These are phyloP conservation scores for Aspergillus hortae DNA, from an alignment of 2,329 filamentous ascomycete species.

Conservation along the genomic window DNA sequence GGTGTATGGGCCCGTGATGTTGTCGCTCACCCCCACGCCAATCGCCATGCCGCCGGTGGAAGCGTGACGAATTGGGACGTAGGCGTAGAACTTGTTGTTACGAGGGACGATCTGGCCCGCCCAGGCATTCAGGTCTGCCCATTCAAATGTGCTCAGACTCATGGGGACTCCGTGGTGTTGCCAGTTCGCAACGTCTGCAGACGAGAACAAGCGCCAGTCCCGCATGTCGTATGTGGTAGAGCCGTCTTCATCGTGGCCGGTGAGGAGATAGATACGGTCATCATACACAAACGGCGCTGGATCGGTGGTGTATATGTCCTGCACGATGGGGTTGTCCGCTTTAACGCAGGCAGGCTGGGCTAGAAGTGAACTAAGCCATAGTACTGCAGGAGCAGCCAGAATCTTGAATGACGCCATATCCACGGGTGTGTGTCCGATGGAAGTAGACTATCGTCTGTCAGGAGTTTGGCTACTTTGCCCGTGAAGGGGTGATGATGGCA, in stretches of 20 bases:
- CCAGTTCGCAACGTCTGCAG: slow-evolving; percentile 36
- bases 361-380: too few relatives aligned
- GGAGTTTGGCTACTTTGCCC: too few relatives aligned
- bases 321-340: slow-evolving; percentile 19
- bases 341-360: background rate
- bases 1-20: background rate
- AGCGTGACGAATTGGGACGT: background rate
- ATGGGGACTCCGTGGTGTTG: slow-evolving; percentile 12
- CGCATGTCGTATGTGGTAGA: slow-evolving; percentile 13
- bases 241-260: slow-evolving; percentile 23
- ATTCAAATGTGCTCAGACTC: slow-evolving; percentile 27
- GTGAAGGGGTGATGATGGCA: too few relatives aligned
- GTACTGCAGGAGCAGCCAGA: too few relatives aligned
- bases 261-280: slow-evolving; percentile 28
- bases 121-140: slow-evolving; percentile 36
- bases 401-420: too few relatives aligned
- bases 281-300: slow-evolving; percentile 30
- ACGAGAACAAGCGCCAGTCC: slow-evolving; percentile 27
- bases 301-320: slow-evolving; percentile 22
- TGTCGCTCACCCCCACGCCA: slow-evolving; percentile 1
- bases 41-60: background rate
- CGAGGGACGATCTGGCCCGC: slow-evolving; percentile 30
- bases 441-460: too few relatives aligned
- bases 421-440: too few relatives aligned
- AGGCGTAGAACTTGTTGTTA: slow-evolving; percentile 35